Base-by-base conservation (phyloP, 352 stramenopile species). In the Hyaloperonospora brassicae region DNA sequence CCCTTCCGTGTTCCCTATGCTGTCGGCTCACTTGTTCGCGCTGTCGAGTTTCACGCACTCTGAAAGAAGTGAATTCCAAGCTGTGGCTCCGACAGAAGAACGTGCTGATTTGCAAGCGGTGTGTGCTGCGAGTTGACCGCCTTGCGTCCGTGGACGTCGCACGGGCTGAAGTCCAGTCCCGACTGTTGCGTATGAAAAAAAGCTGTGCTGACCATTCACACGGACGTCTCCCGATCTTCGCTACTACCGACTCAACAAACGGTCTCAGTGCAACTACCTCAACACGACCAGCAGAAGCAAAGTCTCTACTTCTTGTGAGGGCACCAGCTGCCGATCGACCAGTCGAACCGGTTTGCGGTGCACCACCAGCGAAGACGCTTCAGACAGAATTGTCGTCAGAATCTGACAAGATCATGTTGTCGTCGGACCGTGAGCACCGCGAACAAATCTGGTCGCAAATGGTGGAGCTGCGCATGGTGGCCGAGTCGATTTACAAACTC, bases 401-500 rank as follows among this genome's bases (percentile, higher is more conserved):
- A 8, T 8, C 27, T 34, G 36, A 42, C 36, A 42, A 42, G n/a
- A 42, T 21, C 11, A 13, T 47, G 42, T 23, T 40, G 34, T 55
- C 65, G 24, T 68, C 60, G 2, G 60, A 66, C 30, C 49, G 43
- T 13, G 52, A 69, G 17, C 51, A 62, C 4, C 64, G 56, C 10
- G 64, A 72, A 35, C 63, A 66, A 17, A 72, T 68, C 30, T 68
- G 63, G 59, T 72, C 63, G 41, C 71, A 78, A 46, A 79, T 81
- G 66, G 69, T 73, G 34, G 66, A 75, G 50, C 47, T 79, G 38
- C 61, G 66, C 14, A 69, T 64, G 52, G 63, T 75, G 12, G 68
- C 66, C 22, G 63, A 81, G 45, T 73, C 66, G 46, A 73, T 78
- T 35, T 81, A 74, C 64, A 65, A 78, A 27, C 62, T 73, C 41